These are phyloP conservation scores for Phaseolus lunatus DNA, from an alignment of 306 rosid species.

Conservation along the genomic window DNA sequence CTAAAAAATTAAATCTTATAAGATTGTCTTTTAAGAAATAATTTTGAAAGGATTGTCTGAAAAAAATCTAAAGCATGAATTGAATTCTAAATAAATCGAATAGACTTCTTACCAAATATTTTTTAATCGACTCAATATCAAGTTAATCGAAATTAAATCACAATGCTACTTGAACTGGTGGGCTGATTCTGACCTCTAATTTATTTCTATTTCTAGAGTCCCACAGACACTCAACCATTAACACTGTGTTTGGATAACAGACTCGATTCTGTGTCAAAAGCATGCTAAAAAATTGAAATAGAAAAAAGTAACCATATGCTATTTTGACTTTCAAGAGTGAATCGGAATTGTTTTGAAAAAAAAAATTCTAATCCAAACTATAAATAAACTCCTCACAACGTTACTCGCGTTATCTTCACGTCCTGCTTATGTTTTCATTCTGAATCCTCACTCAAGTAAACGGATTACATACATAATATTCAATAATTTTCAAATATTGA, in stretches of 20 bases:
- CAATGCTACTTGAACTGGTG: too few relatives aligned
- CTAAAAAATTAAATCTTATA: background rate
- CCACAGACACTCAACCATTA: conserved; percentile 23
- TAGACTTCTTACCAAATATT: background rate
- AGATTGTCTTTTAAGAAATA: background rate
- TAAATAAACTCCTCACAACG: too few relatives aligned
- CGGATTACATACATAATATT: too few relatives aligned
- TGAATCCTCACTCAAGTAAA: too few relatives aligned
- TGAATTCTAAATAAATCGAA: background rate
- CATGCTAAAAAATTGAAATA: background rate
- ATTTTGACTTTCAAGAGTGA: background rate
- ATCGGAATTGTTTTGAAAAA: background rate
- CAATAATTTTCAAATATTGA: too few relatives aligned
- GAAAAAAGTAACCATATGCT: background rate
- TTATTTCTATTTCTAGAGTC: background rate
- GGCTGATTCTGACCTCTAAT: conserved; percentile 4
- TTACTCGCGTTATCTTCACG: too few relatives aligned
- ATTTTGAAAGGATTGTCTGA: background rate
- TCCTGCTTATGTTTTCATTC: too few relatives aligned
- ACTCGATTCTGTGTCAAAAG: background rate
- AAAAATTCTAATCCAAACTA: too few relatives aligned
- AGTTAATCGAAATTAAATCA: background rate
- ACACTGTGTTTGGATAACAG: background rate
- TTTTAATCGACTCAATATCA: background rate
- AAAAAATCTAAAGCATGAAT: background rate